These are phyloP conservation scores for Camellia granthamiana DNA, from an alignment of 148 eudicot species.

Conservation along the genomic window DNA sequence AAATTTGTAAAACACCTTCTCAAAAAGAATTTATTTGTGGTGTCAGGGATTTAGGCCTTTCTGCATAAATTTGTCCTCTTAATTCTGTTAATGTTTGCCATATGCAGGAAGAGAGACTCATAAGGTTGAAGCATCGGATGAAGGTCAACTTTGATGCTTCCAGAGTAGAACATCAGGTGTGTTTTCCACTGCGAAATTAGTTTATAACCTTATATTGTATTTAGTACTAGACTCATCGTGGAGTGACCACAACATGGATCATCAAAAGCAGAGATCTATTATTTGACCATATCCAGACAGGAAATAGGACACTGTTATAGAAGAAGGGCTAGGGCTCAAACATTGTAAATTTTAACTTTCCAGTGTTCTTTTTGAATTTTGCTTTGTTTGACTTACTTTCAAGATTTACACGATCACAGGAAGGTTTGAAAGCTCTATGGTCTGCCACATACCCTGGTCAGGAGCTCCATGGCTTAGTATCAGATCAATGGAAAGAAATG, in stretches of 20 bases:
- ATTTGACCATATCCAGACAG: background rate
- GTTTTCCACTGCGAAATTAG: background rate
- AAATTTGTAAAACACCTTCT: background rate
- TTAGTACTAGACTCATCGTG: background rate
- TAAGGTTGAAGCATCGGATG: slow-evolving; percentile 67
- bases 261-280: background rate
- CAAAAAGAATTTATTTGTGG: background rate
- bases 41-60: background rate
- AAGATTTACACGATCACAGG: slow-evolving; percentile 37
- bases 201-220: background rate
- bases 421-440: slow-evolving; percentile 80
- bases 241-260: background rate
- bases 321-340: background rate
- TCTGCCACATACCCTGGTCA: slow-evolving; percentile 65
- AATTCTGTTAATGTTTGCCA: background rate
- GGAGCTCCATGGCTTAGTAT: slow-evolving; percentile 59
- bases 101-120: slow-evolving; percentile 67
- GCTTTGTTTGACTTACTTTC: slow-evolving; percentile 4
- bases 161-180: slow-evolving; percentile 72
- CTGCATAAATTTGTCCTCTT: slow-evolving; percentile 4
- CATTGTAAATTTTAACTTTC: background rate
- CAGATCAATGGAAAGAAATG: slow-evolving; percentile 97
- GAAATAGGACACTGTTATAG: background rate
- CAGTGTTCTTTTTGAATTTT: background rate
- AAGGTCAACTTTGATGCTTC: slow-evolving; percentile 64